Evolutionary conservation across 202 grass and related monocot species (phyloP).

Genomic region (Saccharum hybrid): DNA sequence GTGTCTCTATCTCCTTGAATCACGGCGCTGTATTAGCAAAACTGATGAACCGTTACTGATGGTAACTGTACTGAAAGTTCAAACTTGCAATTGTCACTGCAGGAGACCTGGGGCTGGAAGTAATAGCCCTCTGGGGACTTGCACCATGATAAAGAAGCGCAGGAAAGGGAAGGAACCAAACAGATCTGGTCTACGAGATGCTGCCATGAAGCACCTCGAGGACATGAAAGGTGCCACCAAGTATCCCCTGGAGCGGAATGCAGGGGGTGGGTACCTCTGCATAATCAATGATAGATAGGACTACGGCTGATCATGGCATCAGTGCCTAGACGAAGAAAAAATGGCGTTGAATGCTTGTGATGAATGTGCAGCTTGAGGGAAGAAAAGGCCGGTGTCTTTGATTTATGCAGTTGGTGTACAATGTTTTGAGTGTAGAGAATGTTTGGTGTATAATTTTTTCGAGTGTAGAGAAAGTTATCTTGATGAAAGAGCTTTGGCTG

Average conservation of each 20-base stretch:
- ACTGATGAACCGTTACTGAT: neutral
- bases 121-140: slow-evolving; percentile 50
- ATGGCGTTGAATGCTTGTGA: neutral
- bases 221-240: slow-evolving; percentile 63
- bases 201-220: slow-evolving; percentile 64
- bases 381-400: neutral
- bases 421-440: neutral
- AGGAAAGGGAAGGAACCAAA: slow-evolving; percentile 54
- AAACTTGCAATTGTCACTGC: slow-evolving; percentile 21
- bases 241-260: slow-evolving; percentile 73
- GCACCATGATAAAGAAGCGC: slow-evolving; percentile 73
- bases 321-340: neutral
- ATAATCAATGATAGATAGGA: slow-evolving; percentile 49
- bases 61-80: neutral
- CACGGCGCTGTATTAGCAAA: neutral
- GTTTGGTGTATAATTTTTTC: neutral
- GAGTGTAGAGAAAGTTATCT: neutral
- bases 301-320: neutral
- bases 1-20: neutral
- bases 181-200: slow-evolving; percentile 56
- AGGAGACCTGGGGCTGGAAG: slow-evolving; percentile 84
- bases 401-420: neutral
- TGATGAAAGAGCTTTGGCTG: neutral
- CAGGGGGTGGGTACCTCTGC: slow-evolving; percentile 71
- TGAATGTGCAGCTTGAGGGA: neutral